phyloP scores from a whole-genome alignment of 805 yeast genomes.

The Wickerhamiella qilinensis region DNA sequence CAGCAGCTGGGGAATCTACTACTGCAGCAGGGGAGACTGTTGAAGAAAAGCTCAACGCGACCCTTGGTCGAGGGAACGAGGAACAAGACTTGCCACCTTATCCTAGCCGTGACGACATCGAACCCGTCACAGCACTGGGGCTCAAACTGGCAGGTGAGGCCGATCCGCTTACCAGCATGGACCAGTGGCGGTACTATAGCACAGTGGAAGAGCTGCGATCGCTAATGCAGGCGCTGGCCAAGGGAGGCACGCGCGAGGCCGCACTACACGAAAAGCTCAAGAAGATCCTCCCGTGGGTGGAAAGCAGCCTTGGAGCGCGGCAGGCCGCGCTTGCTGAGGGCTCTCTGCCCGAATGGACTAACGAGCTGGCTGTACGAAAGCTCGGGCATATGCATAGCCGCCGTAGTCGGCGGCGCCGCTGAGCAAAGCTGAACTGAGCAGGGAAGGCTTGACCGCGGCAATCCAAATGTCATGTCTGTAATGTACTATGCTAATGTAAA shows the following conservation, averaged over 20 bases:
- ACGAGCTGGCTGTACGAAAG: conserved; percentile 3
- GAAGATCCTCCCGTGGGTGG: conserved; percentile 1
- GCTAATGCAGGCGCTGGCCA: conserved; percentile 5
- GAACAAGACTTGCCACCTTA: background rate
- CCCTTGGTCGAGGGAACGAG: conserved; percentile 1
- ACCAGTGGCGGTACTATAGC: conserved; percentile 16
- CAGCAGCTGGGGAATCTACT: background rate
- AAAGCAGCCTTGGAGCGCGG: conserved; percentile 4
- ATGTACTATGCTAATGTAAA: no score
- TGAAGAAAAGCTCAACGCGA: background rate
- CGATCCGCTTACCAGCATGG: conserved; percentile 4
- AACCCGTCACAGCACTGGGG: conserved; percentile 4
- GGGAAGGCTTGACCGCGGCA: no score
- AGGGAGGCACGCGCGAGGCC: conserved; percentile 12
- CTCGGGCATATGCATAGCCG: conserved; percentile 5
- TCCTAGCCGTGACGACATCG: background rate
- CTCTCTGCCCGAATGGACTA: conserved; percentile 5
- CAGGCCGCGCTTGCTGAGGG: conserved; percentile 1
- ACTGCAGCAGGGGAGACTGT: background rate
- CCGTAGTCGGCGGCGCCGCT: background rate
- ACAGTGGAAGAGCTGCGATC: conserved; percentile 9
- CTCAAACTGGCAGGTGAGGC: conserved; percentile 7
- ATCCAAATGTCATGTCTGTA: no score
- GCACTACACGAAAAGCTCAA: conserved; percentile 4
- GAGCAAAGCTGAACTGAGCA: no score